phyloP scores from a whole-genome alignment of 345 rosid species.

The Rhodamnia rubescens region DNA sequence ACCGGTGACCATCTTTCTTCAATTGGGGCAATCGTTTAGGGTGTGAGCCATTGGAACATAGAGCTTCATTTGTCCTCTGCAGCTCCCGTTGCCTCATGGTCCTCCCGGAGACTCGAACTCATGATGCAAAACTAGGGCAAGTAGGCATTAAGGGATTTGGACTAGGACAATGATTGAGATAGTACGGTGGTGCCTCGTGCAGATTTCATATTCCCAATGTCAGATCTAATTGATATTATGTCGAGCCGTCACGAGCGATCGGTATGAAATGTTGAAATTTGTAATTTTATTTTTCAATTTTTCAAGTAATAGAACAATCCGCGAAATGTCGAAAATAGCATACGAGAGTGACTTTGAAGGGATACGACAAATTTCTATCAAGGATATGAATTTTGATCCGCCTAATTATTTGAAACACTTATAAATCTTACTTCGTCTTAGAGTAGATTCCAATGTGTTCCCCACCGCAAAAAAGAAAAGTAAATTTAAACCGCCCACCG shows the following conservation, averaged over 20 bases:
- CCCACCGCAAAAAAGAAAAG: background rate
- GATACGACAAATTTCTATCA: background rate
- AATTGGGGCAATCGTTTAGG: background rate
- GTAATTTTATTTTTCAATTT: too few species aligned
- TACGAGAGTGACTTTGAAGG: fast-evolving
- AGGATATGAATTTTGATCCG: background rate
- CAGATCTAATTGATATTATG: background rate
- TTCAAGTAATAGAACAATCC: background rate
- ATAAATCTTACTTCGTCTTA: background rate
- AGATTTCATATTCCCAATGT: background rate
- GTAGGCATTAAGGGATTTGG: background rate
- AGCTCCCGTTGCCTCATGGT: too few species aligned
- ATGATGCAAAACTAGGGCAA: background rate
- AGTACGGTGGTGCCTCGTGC: background rate
- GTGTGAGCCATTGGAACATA: background rate
- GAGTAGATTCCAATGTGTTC: background rate
- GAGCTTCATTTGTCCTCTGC: too few species aligned
- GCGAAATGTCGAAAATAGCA: background rate
- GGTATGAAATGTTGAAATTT: background rate
- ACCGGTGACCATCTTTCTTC: background rate
- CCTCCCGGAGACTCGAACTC: background rate
- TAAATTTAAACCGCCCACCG: too few species aligned
- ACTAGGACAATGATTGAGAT: background rate
- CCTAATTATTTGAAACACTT: background rate
- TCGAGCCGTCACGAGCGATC: background rate